Evolutionary conservation across 2,329 filamentous ascomycete genomes (phyloP), one percentile per base, ranked within the genome.

Genomic region (Waltergamsia citrina): DNA sequence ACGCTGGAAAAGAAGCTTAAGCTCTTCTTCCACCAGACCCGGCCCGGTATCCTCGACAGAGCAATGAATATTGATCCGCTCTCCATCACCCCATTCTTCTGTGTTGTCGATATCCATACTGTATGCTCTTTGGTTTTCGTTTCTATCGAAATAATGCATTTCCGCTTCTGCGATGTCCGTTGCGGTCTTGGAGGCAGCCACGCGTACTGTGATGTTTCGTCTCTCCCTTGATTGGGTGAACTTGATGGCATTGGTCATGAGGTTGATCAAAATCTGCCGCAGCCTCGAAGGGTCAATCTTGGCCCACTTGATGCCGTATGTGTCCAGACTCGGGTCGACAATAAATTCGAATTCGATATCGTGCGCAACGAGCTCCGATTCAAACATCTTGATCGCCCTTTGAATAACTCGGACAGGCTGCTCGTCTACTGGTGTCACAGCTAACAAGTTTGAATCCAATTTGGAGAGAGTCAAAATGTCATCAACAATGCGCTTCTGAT

Each of bases 361-460:
- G 38, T 84, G 80, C 7, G 78, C 78, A 29, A 74, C 67, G 11
- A 90, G 58, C 50, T 90, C 83, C 7, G 79, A 69, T 54, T 87
- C 81, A 45, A 87, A 86, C 76, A 90, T 85, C 51, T 84, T 85
- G 28, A 85, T 57, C 2, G 80, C 79, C 22, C 75, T 65, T 41
- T 81, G 72, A 3, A 85, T 76, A 7, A 85, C 73, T 17, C 73
- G 68, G 23, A 83, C 56, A 0, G 81, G 81, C 46, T 84, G 78
- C 2, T 78, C 73, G 38, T 81, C 72, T 5, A 84, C 71, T 0
- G 81, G 81, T 2, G 80, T 81, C 2, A 85, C 80, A 24, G 79
- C 67, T 3, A 86, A 59, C 28, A 85, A 65, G 32, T 78, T 78
- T 2, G 78, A 82, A 47, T 85, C 81, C 11, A 85, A 65, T 47